Evolutionary conservation across 75 land plant species (phyloP).

Genomic region (Picea sitchensis): DNA sequence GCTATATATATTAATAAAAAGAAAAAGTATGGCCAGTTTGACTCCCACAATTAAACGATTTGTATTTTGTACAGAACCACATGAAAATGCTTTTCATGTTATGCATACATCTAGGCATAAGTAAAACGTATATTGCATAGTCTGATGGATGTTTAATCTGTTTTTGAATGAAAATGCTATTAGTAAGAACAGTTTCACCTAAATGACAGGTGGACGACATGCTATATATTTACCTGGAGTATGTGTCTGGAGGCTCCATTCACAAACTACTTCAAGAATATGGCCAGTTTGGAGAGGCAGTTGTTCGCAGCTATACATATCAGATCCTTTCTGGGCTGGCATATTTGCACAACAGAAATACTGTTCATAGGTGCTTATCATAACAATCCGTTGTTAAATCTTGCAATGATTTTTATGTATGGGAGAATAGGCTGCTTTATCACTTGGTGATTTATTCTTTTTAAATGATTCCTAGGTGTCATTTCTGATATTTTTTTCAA

Average conservation of each 20-base stretch:
- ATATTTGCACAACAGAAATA: conserved; percentile 77
- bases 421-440: background rate
- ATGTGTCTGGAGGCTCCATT: conserved; percentile 93
- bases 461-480: background rate
- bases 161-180: background rate
- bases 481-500: background rate
- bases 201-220: conserved; percentile 52
- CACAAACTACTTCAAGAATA: conserved; percentile 88
- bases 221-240: conserved; percentile 87
- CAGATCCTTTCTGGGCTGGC: conserved; percentile 90
- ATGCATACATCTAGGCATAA: background rate
- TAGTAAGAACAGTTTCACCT: background rate
- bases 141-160: background rate
- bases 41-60: background rate
- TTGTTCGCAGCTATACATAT: conserved; percentile 73
- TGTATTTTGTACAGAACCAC: too few species aligned
- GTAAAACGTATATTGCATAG: background rate
- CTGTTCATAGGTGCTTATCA: conserved; percentile 80
- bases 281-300: conserved; percentile 86
- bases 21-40: background rate
- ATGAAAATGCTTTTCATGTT: background rate
- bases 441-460: background rate
- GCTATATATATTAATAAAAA: too few species aligned
- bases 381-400: background rate
- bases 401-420: background rate